Percentiles rank a stretch among this genome's conserved stretches.
phyloP scores from a whole-genome alignment of 371 early-diverging fungal species.

The Zopfochytrium polystomum region DNA sequence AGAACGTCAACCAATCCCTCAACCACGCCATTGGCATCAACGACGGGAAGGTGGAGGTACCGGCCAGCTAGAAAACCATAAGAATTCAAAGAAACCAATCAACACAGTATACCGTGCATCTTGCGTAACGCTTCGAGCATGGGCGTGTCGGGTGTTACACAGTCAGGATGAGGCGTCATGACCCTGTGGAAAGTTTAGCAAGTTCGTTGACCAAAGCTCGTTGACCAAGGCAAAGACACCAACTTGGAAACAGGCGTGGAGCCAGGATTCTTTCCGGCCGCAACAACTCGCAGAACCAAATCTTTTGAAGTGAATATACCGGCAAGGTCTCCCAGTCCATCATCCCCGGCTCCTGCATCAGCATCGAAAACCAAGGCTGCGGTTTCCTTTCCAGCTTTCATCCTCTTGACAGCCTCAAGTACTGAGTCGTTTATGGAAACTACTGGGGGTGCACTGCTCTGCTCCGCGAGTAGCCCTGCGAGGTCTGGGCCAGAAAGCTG shows the following conservation, averaged over 20 bases:
- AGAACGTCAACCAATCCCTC: conserved; percentile 87
- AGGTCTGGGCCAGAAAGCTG: conserved; percentile 70
- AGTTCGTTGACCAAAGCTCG: not conserved
- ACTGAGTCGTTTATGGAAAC: conserved; percentile 78
- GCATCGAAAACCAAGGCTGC: conserved; percentile 82
- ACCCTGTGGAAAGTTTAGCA: conserved; percentile 16
- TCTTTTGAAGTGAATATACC: conserved; percentile 94
- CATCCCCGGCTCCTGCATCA: conserved; percentile 5
- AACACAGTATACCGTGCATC: conserved; percentile 74
- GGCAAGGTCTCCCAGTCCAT: conserved; percentile 66
- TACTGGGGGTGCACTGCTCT: conserved; percentile 49
- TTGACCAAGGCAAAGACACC: not conserved
- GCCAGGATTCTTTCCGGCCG: conserved; percentile 83
- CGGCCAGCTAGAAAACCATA: conserved; percentile 64
- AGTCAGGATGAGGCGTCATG: conserved; percentile 92
- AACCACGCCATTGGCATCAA: conserved; percentile 55
- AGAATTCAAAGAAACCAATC: not conserved
- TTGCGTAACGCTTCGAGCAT: conserved; percentile 89
- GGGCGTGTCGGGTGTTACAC: conserved; percentile 76
- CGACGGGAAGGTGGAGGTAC: conserved; percentile 90
- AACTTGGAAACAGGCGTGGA: conserved; percentile 78
- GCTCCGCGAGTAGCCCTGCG: conserved; percentile 61
- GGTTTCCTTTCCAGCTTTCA: conserved; percentile 81
- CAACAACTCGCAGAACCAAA: conserved; percentile 90
- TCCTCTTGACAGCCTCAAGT: conserved; percentile 76